Percentiles rank a stretch among this genome's conserved stretches.
These are phyloP conservation scores for Allodekkera sacchari DNA, from an alignment of 805 yeast genomes.

Conservation along the genomic window DNA sequence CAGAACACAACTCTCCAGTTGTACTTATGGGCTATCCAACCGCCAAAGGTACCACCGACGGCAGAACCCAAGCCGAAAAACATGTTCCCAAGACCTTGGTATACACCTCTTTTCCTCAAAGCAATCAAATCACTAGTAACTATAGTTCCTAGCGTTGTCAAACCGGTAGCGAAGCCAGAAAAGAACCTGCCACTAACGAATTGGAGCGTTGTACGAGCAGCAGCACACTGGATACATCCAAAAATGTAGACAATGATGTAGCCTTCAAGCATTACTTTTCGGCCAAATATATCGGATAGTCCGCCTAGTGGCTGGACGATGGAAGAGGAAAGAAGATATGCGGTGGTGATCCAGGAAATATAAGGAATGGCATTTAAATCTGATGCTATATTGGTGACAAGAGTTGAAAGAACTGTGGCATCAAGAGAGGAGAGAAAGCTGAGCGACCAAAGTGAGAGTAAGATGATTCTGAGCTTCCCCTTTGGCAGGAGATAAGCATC, in stretches of 20 bases:
- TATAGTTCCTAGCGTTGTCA: constrained; percentile 68
- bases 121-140: constrained; percentile 76
- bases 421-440: constrained; percentile 63
- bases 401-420: constrained; percentile 58
- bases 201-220: constrained; percentile 35
- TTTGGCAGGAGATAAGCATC: too few species aligned
- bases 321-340: constrained; percentile 58
- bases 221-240: constrained; percentile 49
- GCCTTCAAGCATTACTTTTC: constrained; percentile 42
- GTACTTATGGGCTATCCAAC: constrained; percentile 42
- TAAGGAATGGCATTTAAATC: constrained; percentile 56
- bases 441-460: too few species aligned
- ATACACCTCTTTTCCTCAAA: constrained; percentile 70
- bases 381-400: constrained; percentile 57
- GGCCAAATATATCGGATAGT: constrained; percentile 62
- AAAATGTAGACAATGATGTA: constrained; percentile 49
- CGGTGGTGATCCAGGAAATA: constrained; percentile 69
- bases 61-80: constrained; percentile 76
- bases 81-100: constrained; percentile 78
- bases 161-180: constrained; percentile 89
- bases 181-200: constrained; percentile 54
- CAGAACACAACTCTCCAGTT: constrained; percentile 64
- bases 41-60: constrained; percentile 58
- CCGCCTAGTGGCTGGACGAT: constrained; percentile 73
- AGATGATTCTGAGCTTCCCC: too few species aligned